A percentile compares a stretch with the other conserved stretches of the same genome.
phyloP scores from a whole-genome alignment of 306 rosid species.

The Sesbania bispinosa region DNA sequence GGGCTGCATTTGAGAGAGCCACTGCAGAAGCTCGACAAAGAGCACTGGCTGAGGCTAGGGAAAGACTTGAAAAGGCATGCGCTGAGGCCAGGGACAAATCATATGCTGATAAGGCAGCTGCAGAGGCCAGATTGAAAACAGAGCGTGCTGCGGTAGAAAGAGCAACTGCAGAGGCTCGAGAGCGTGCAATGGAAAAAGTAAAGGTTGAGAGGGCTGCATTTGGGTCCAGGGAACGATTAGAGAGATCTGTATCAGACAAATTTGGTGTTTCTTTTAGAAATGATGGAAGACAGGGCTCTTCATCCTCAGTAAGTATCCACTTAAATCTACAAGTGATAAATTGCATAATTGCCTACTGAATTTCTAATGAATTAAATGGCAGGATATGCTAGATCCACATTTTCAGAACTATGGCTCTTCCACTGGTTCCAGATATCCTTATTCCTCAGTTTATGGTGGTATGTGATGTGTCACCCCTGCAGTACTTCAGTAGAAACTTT shows the following conservation, averaged over 20 bases:
- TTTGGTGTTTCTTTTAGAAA: slow-evolving; percentile 52
- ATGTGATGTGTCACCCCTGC: slow-evolving; percentile 26
- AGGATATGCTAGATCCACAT: slow-evolving; percentile 66
- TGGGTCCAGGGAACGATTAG: slow-evolving; percentile 65
- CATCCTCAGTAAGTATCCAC: slow-evolving; percentile 59
- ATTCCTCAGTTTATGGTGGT: slow-evolving; percentile 62
- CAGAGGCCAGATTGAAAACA: slow-evolving; percentile 81
- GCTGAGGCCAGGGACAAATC: slow-evolving; percentile 92
- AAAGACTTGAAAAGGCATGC: slow-evolving; percentile 92
- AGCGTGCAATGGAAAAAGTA: slow-evolving; percentile 76
- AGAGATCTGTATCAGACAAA: slow-evolving; percentile 88
- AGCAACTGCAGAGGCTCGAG: slow-evolving; percentile 92
- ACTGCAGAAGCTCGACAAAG: slow-evolving; percentile 86
- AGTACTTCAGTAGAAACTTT: slow-evolving; percentile 15
- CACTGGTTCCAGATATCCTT: slow-evolving; percentile 47
- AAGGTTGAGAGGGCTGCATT: slow-evolving; percentile 69
- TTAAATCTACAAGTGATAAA: slow-evolving; percentile 16
- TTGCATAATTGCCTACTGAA: slow-evolving; percentile 4
- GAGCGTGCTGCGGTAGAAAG: slow-evolving; percentile 92
- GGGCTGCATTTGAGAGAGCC: slow-evolving; percentile 82
- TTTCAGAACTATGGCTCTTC: slow-evolving; percentile 42
- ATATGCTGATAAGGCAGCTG: slow-evolving; percentile 55
- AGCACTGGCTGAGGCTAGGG: slow-evolving; percentile 80
- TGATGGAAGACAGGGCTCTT: slow-evolving; percentile 54
- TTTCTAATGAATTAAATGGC: slow-evolving; percentile 32